These are phyloP conservation scores for Colletotrichum lentis DNA, from an alignment of 2,329 filamentous ascomycete species.

Conservation along the genomic window DNA sequence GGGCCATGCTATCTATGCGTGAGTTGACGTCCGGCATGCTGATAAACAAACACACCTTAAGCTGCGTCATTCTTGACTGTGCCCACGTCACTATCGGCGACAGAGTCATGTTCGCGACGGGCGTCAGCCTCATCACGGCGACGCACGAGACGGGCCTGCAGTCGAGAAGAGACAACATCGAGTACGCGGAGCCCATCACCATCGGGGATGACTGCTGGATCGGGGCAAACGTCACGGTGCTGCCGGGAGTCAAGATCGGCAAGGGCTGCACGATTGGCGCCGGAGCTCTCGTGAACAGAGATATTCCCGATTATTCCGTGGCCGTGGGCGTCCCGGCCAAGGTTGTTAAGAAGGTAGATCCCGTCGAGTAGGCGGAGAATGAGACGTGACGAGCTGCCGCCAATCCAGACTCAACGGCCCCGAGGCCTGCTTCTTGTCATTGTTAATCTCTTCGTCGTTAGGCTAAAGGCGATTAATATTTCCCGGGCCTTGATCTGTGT, in stretches of 20 bases:
- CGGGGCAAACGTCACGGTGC: slow-evolving; percentile 54
- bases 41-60: neutral
- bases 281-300: slow-evolving; percentile 50
- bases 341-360: slow-evolving; percentile 42
- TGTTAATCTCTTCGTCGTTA: no score
- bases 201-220: slow-evolving; percentile 60
- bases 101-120: slow-evolving; percentile 60
- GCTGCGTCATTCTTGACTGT: slow-evolving; percentile 56
- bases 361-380: neutral
- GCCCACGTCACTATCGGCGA: slow-evolving; percentile 61
- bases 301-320: slow-evolving; percentile 49
- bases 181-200: slow-evolving; percentile 57
- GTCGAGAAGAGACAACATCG: slow-evolving; percentile 56
- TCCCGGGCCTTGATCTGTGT: no score
- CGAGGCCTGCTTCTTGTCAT: no score
- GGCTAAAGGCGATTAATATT: no score
- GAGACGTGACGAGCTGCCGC: neutral
- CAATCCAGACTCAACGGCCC: no score
- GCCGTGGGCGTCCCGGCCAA: slow-evolving; percentile 50
- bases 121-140: slow-evolving; percentile 61
- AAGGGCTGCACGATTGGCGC: slow-evolving; percentile 53
- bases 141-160: slow-evolving; percentile 62
- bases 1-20: neutral
- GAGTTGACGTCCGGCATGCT: neutral
- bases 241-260: slow-evolving; percentile 53